These are phyloP conservation scores for Flaveria trinervia DNA, from an alignment of 129 eudicot genomes.

Conservation along the genomic window DNA sequence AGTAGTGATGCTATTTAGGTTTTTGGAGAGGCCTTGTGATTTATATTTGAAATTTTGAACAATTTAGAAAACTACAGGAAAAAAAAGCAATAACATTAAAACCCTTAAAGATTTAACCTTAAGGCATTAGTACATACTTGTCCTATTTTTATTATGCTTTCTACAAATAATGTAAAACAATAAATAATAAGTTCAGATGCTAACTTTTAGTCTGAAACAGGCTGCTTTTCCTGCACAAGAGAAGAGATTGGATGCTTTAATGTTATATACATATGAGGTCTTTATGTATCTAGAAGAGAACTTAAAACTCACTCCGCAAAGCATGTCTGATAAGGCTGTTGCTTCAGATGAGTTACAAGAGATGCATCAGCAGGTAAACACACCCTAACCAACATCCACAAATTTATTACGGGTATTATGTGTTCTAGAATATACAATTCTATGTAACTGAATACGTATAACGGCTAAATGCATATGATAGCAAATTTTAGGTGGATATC, in stretches of 20 bases:
- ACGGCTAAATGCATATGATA: neutral
- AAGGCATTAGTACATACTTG: neutral
- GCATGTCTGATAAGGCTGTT: constrained; percentile 83
- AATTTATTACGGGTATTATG: neutral
- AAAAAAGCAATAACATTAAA: neutral
- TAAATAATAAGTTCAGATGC: neutral
- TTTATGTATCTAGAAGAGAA: constrained; percentile 78
- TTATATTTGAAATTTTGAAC: neutral
- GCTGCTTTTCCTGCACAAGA: constrained; percentile 86
- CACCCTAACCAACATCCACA: neutral
- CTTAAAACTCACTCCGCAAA: constrained; percentile 75
- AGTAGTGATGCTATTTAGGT: neutral
- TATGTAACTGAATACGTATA: neutral
- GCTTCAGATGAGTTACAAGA: constrained; percentile 86
- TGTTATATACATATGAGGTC: constrained; percentile 71
- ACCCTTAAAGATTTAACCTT: neutral
- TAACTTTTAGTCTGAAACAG: constrained; percentile 43
- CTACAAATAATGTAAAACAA: neutral
- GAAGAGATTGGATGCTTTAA: constrained; percentile 81
- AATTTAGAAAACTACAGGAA: neutral
- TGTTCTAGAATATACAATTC: neutral
- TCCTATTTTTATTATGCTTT: neutral
- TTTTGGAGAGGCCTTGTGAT: constrained; percentile 1
- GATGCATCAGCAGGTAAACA: constrained; percentile 86
- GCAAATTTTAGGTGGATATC: neutral